Base-by-base conservation (phyloP, 2,329 filamentous ascomycete genomes). In the Aspergillus sclerotialis region DNA sequence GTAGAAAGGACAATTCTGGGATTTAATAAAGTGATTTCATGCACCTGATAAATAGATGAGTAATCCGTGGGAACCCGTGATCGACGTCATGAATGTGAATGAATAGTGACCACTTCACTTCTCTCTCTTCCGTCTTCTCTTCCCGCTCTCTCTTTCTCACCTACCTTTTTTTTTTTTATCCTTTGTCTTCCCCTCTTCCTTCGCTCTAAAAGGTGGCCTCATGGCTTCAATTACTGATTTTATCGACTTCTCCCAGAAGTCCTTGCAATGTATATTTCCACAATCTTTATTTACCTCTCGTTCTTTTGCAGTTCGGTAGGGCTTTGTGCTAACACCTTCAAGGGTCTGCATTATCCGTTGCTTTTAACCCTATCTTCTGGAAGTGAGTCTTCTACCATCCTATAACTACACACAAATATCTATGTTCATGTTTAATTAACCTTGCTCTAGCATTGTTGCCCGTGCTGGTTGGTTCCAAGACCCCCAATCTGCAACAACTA, bases 301-400 rank as follows among this genome's bases (percentile, higher is more conserved):
- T 30, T 17, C 33, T 28, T 31, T 38, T 34, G 23, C 18, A 13
- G 4, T 28, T 46, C 43, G n/a, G n/a, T n/a, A n/a, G n/a, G n/a
- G n/a, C n/a, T n/a, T n/a, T n/a, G n/a, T n/a, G 34, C 38, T 42
- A 30, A 48, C 44, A 34, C 24, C 19, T 27, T 17, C 28, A 42
- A 94, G 89, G 92, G 49, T 85, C 87, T 48, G 84, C 81, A 30
- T 73, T 72, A 36, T 76, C 84, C 34, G 94, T 98, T 65, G 75
- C 82, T 31, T 96, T 98, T 67, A 98, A 98, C 65, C 92, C 92
- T 14, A 82, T 92, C n/a, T 96, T 95, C 65, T 98, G 92, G 92
- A 98, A 98, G 89, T 94, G 74, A 72, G 85, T 75, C 34, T 26
- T 27, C 7, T 26, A 41, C 28, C 23, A 32, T 40, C 44, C 28